These are phyloP conservation scores for Infundibulicybe gibba DNA, from an alignment of 768 basidiomycete species.

Conservation along the genomic window DNA sequence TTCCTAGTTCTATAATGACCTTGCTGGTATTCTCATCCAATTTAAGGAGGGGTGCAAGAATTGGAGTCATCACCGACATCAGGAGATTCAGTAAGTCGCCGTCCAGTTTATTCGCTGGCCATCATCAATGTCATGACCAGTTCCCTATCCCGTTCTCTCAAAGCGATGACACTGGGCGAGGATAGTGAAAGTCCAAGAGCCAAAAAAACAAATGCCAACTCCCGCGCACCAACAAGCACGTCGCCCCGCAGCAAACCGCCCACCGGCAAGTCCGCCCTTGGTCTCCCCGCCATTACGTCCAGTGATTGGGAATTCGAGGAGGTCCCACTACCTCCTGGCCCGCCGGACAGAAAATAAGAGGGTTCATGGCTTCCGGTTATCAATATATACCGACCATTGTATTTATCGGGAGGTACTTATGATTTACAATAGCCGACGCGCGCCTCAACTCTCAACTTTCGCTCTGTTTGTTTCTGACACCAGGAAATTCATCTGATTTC, in stretches of 20 bases:
- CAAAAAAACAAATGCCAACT: not conserved
- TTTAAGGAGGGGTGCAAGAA: slow-evolving; percentile 74
- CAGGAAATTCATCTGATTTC: too few species aligned
- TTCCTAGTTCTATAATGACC: slow-evolving; percentile 86
- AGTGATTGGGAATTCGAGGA: slow-evolving; percentile 55
- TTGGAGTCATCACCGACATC: slow-evolving; percentile 70
- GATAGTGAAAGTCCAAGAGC: not conserved
- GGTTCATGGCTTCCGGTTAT: not conserved
- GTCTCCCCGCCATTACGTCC: slow-evolving; percentile 44
- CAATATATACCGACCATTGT: not conserved
- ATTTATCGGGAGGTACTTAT: not conserved
- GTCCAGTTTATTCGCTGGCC: not conserved
- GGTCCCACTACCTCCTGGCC: slow-evolving; percentile 40
- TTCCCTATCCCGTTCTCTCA: slow-evolving; percentile 36
- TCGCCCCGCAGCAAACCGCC: slow-evolving; percentile 10
- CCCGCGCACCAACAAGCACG: slow-evolving; percentile 3
- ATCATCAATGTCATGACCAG: slow-evolving; percentile 20
- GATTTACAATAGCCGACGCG: too few species aligned
- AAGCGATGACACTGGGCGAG: slow-evolving; percentile 31
- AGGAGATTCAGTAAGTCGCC: slow-evolving; percentile 67
- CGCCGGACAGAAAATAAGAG: slow-evolving; percentile 12
- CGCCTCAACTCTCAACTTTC: too few species aligned
- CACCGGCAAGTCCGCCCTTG: slow-evolving; percentile 25
- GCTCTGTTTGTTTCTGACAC: too few species aligned
- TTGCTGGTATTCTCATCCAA: slow-evolving; percentile 64